Percentiles rank a stretch among this genome's conserved stretches.
phyloP scores from a whole-genome alignment of 2,329 filamentous ascomycete species.

The Fusarium gaditjirri region DNA sequence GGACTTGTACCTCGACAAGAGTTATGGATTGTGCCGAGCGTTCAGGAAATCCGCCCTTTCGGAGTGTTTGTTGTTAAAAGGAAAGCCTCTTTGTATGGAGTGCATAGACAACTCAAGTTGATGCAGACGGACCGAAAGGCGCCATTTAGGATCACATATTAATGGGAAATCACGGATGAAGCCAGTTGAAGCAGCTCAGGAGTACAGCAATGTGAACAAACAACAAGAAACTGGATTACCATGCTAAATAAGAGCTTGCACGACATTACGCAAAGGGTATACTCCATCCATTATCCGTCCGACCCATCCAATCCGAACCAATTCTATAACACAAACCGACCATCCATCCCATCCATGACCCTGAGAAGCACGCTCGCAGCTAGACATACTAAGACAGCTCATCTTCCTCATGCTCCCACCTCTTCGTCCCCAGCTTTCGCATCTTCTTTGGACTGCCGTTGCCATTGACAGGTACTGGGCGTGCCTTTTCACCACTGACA shows the following conservation, averaged over 20 bases:
- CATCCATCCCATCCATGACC: background rate
- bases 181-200: background rate
- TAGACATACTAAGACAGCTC: constrained; percentile 44
- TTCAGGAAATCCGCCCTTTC: no score
- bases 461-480: constrained; percentile 44
- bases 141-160: accelerated
- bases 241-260: background rate
- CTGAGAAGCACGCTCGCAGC: background rate
- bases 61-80: background rate
- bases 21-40: background rate
- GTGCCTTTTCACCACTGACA: constrained; percentile 53
- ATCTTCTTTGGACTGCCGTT: constrained; percentile 66
- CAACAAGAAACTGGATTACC: background rate
- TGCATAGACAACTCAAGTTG: background rate
- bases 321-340: constrained; percentile 24
- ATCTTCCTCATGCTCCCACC: constrained; percentile 60
- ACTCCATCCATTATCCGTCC: background rate
- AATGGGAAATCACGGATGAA: background rate
- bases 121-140: background rate
- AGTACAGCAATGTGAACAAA: background rate
- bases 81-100: accelerated
- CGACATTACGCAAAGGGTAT: constrained; percentile 1
- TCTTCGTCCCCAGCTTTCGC: constrained; percentile 59
- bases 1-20: accelerated
- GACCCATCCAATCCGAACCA: constrained; percentile 2